Base-by-base conservation (phyloP, 129 eudicot species). In the Flaveria brownii region DNA sequence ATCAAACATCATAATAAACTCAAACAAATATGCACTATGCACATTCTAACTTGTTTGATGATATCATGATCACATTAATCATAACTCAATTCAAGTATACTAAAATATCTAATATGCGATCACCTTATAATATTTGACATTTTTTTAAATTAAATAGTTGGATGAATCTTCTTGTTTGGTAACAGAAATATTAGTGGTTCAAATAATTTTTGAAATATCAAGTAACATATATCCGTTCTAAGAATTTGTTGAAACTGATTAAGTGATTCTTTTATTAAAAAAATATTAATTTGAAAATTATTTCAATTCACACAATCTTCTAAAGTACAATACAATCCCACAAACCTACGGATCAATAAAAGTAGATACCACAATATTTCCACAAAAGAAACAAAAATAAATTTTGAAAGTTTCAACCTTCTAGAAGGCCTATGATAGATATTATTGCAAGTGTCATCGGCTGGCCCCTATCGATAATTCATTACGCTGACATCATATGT, bases 341-440 rank as follows among this genome's bases (percentile, higher is more conserved):
- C 15, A 28, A 30, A 63, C 18, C 20, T 6, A 28, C 12, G n/a
- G 20, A 30, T 62, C 45, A 15, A 15, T 15, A 15, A 30, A 26
- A 61, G 42, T 14, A 63, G 68, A 61, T 33, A 6, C 30, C 69
- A 15, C 43, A 30, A 26, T 63, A 63, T 28, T 63, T 63, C 69
- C 46, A 63, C 46, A 33, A 63, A 63, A 63, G 69, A 63, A 28
- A 30, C 69, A 63, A 63, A 62, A 30, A 28, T 62, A 63, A 12
- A 30, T 14, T 3, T 63, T 30, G 46, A 14, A 26, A 6, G 1
- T 4, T 61, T 63, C 69, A 63, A 63, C 69, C 12, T 15, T 63
- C 45, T 15, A 28, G 45, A 62, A 28, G 20, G 68, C 30, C 9
- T 36, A 23, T n/a, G 2, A 62, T 26, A 26, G 68, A 28, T 62